These are phyloP conservation scores for Talaromyces liani DNA, from an alignment of 495 filamentous ascomycete species.

Conservation along the genomic window DNA sequence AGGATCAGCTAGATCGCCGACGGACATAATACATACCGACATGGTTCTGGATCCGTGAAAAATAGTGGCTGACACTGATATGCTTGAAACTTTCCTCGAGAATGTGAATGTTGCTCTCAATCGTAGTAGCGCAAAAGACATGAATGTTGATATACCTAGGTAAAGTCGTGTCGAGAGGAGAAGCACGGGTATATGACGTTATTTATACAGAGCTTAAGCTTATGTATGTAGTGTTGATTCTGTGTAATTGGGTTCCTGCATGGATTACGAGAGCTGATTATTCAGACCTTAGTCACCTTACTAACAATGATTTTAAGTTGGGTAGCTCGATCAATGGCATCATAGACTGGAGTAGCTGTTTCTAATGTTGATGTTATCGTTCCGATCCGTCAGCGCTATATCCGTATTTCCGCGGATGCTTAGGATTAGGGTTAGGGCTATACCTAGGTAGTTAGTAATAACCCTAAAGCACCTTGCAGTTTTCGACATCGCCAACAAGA, in stretches of 20 bases:
- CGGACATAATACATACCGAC: conserved; percentile 25
- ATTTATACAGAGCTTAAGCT: not conserved
- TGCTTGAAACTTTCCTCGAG: conserved; percentile 1
- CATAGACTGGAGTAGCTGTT: not conserved
- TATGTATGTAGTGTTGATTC: not conserved
- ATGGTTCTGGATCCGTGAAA: conserved; percentile 21
- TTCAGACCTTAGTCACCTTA: not conserved
- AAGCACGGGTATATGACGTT: not conserved
- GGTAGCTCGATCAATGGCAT: not conserved
- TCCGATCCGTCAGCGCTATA: not conserved
- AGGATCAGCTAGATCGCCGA: not conserved
- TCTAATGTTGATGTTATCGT: too few relatives aligned
- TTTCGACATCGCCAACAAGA: not conserved
- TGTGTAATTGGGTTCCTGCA: too few relatives aligned
- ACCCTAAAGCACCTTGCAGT: not conserved
- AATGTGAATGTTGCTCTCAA: conserved; percentile 1
- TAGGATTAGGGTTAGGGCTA: not conserved
- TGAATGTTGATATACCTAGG: not conserved
- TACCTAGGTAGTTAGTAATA: not conserved
- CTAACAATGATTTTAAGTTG: not conserved
- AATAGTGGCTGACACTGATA: conserved; percentile 16
- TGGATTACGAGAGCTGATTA: not conserved
- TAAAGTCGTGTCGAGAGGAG: not conserved
- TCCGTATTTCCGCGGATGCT: not conserved
- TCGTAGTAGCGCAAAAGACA: not conserved